Base-by-base conservation (phyloP, 768 basidiomycete species). In the Nevesoporus exiguus region DNA sequence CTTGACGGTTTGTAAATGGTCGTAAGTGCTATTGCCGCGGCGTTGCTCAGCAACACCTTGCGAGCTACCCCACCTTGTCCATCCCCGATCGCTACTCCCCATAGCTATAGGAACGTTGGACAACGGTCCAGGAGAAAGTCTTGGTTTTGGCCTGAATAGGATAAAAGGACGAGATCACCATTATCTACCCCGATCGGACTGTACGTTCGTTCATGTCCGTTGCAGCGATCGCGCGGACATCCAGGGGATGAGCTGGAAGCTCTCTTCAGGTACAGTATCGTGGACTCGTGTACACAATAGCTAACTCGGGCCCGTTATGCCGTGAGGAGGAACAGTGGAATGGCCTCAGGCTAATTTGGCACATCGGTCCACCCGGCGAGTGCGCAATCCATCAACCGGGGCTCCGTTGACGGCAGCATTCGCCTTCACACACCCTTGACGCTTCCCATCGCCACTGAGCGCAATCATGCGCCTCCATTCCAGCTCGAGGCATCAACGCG, bases 261-360 rank as follows among this genome's bases (percentile, higher is more conserved):
- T 31, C 59, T 25, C 31, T 45, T 57, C 55, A 57, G 55, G 52
- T 58, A 55, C 41, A 30, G 13, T 27, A n/a, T 37, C 29, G 33
- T 49, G 19, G 41, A 57, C 39, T 52, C 46, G 30, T 22, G 47
- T 22, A 19, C 24, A 36, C 49, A 15, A 24, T 34, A 13, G 6
- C 39, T 49, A 14, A 36, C 36, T n/a, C 21, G n/a, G 39, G 21
- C 11, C 14, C 25, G 3, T 30, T 55, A 15, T 8, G 37, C 31
- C 34, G 13, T 37, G 34, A 14, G 30, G 42, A 51, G 30, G 19
- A 30, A 40, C 11, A 37, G 33, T 36, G 17, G 34, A 8, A 29
- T 29, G 27, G 8, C 4, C 29, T 5, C 13, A n/a, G 24, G 15
- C 40, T 7, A 25, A 27, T 19, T n/a, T 27, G 42, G 27, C 27